phyloP scores from a whole-genome alignment of 1,284 basidiomycete species.

The Porphyrellus sp. region DNA sequence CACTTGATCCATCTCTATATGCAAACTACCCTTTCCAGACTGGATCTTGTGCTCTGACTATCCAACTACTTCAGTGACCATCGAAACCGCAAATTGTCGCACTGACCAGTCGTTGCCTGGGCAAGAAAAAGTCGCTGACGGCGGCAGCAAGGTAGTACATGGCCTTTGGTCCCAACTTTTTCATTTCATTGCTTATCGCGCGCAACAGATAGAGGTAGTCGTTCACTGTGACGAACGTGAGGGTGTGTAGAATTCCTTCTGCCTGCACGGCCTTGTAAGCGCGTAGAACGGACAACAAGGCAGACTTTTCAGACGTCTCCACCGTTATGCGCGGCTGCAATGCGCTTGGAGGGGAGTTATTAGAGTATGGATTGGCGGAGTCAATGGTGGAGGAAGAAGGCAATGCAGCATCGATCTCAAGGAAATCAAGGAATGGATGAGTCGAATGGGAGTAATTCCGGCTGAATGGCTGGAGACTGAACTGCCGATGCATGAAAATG shows the following conservation, averaged over 20 bases:
- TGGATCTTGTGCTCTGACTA: conserved; percentile 98
- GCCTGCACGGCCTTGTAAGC: conserved; percentile 81
- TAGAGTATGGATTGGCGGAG: conserved; percentile 19
- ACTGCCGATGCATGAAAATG: conserved; percentile 97
- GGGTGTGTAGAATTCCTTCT: conserved; percentile 73
- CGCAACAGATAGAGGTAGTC: conserved; percentile 94
- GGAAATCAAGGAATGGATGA: conserved; percentile 94
- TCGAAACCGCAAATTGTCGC: neutral
- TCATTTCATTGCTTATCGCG: conserved; percentile 73
- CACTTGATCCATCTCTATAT: conserved; percentile 98
- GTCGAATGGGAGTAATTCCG: conserved; percentile 97
- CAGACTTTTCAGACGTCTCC: conserved; percentile 55
- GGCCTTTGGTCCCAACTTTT: conserved; percentile 64
- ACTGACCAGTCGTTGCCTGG: conserved; percentile 81
- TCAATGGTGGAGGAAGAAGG: conserved; percentile 21
- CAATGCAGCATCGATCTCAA: conserved; percentile 62
- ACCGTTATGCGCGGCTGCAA: conserved; percentile 58
- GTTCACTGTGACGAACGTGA: conserved; percentile 93
- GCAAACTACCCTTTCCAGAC: conserved; percentile 87
- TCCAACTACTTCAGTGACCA: neutral
- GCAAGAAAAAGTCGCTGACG: conserved; percentile 97
- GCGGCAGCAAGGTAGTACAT: conserved; percentile 98
- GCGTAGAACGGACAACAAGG: conserved; percentile 72
- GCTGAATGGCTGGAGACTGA: conserved; percentile 95
- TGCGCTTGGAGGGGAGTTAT: conserved; percentile 17